phyloP scores from a whole-genome alignment of 345 rosid genomes.

The Sisymbrium altissimum region DNA sequence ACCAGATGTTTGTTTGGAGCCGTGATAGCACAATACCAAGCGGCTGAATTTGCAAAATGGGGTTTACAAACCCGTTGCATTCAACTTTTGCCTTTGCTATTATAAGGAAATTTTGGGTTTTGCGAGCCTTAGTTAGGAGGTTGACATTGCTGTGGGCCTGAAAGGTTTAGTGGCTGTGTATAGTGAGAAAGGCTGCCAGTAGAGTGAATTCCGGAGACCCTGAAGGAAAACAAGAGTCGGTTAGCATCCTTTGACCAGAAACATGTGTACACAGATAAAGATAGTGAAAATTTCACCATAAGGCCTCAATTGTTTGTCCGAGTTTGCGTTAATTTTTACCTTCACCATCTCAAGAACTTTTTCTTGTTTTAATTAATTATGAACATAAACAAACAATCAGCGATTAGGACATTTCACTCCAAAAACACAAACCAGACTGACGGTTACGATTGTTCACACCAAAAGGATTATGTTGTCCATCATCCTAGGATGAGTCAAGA shows the following conservation, averaged over 20 bases:
- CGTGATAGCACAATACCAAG: constrained; percentile 74
- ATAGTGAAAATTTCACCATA: too few species aligned
- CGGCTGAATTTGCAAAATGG: constrained; percentile 63
- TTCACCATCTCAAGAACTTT: neutral
- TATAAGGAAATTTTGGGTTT: constrained; percentile 76
- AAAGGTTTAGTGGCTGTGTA: constrained; percentile 70
- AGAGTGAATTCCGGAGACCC: constrained; percentile 90
- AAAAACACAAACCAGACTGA: too few species aligned
- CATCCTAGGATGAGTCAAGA: too few species aligned
- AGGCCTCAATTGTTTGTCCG: neutral
- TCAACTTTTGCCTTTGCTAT: constrained; percentile 37
- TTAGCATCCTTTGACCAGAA: constrained; percentile 6
- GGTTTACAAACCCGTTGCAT: constrained; percentile 46
- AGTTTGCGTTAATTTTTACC: neutral
- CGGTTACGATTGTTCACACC: too few species aligned
- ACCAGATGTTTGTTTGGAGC: constrained; percentile 42
- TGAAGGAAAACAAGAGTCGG: constrained; percentile 29
- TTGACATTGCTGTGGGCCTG: constrained; percentile 63
- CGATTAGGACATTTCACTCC: too few species aligned
- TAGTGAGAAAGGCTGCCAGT: constrained; percentile 87
- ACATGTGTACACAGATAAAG: neutral
- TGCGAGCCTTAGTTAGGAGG: constrained; percentile 79
- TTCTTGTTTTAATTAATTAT: too few species aligned
- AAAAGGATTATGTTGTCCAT: too few species aligned
- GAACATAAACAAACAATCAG: too few species aligned